These are phyloP conservation scores for Crithidia brevicula DNA, from an alignment of 208 protist species.

Conservation along the genomic window DNA sequence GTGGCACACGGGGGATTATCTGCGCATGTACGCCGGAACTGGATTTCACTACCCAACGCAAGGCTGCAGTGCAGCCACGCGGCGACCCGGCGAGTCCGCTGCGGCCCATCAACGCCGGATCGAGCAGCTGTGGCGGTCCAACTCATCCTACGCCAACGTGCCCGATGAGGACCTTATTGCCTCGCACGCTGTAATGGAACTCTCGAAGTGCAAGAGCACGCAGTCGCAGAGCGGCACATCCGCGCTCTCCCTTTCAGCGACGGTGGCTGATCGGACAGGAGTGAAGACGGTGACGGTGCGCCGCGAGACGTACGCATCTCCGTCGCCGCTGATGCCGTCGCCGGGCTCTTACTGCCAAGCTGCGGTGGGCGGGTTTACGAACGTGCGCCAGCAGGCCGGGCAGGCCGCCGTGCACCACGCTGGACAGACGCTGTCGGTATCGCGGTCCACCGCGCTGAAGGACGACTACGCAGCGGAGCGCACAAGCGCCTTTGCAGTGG, in stretches of 20 bases:
- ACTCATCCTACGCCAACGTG: constrained; percentile 21
- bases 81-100: constrained; percentile 18
- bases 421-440: constrained; percentile 7
- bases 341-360: constrained; percentile 38
- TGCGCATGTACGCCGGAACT: constrained; percentile 29
- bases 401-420: constrained; percentile 24
- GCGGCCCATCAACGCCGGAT: constrained; percentile 25
- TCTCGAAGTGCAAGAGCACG: constrained; percentile 27
- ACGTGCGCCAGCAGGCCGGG: constrained; percentile 12
- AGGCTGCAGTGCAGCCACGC: constrained; percentile 36
- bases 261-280: constrained; percentile 16
- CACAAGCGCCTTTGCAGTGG: constrained; percentile 9
- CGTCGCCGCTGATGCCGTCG: constrained; percentile 38
- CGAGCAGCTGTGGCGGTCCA: constrained; percentile 27
- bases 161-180: constrained; percentile 41
- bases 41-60: constrained; percentile 33
- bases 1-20: constrained; percentile 32
- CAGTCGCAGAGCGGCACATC: not conserved
- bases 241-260: not conserved
- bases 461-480: constrained; percentile 11
- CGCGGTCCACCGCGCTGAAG: constrained; percentile 11
- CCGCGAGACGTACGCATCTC: constrained; percentile 36
- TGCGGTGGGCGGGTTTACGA: constrained; percentile 37
- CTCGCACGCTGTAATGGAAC: constrained; percentile 26
- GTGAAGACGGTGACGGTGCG: constrained; percentile 28